Conservation (phyloP, 805 yeast genomes). For the Wickerhamomyces chambardii region DNA sequence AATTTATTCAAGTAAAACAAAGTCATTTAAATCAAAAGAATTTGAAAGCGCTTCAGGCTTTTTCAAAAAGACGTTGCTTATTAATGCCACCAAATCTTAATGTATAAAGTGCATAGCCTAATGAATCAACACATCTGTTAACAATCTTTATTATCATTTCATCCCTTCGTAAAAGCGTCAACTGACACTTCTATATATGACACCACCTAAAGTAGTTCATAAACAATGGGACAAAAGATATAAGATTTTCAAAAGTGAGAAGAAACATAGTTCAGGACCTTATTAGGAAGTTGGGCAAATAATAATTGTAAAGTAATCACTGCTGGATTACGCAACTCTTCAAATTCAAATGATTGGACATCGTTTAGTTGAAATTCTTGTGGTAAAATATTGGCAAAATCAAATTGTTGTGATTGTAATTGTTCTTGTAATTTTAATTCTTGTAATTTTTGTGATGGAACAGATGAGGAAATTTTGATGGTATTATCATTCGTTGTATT, state of each 20-base stretch:
- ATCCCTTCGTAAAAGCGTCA: neutral
- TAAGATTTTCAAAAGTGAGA: no score
- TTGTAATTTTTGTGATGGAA: neutral
- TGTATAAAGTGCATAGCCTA: neutral
- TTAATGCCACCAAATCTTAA: neutral
- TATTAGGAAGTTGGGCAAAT: no score
- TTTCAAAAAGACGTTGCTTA: conserved; percentile 4
- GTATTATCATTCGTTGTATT: neutral
- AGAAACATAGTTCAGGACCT: no score
- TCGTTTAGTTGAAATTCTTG: conserved; percentile 10
- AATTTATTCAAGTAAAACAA: conserved; percentile 14
- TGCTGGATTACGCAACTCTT: conserved; percentile 37
- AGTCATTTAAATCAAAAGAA: conserved; percentile 21
- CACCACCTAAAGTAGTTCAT: no score
- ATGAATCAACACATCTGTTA: neutral
- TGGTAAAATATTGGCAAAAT: neutral
- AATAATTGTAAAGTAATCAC: conserved; percentile 30
- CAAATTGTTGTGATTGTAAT: neutral
- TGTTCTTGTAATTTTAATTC: neutral
- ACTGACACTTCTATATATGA: neutral
- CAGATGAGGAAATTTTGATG: neutral
- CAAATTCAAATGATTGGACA: conserved; percentile 17
- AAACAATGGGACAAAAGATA: conserved; percentile 2
- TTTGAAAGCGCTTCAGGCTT: conserved; percentile 24
- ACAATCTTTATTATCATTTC: conserved; percentile 3